Base-by-base conservation (phyloP, 331 rosid genomes). In the Phaseolus coccineus region DNA sequence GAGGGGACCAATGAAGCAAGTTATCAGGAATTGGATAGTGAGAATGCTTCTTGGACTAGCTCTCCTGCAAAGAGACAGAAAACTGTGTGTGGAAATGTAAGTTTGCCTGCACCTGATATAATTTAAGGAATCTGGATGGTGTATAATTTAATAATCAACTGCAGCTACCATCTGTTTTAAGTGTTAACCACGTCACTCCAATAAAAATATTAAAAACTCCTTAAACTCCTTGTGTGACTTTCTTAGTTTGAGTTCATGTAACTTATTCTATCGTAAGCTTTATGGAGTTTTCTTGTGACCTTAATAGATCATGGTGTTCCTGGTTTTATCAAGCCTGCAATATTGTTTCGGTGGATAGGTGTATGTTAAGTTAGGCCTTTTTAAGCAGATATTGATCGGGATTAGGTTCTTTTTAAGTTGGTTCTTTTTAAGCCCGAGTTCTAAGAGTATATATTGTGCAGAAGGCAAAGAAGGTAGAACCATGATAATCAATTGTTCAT, bases 31-130 rank as follows among this genome's bases (percentile, higher is more conserved):
- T 47, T 69, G 69, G 89, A 81, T 25, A 33, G 46, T 3, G 62
- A 59, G 31, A 87, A 76, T 19, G 64, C 82, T 77, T 67, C 83
- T 65, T 73, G 76, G 40, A 70, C 73, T 5, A 78, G 77, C 84
- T 90, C 90, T 79, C 85, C 80, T 28, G 81, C 88, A 59, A 95
- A 95, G 88, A 87, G 88, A 76, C 97, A 88, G 83, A 95, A 85
- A 87, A 82, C 78, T 40, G 8, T 78, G 44, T 37, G 78, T 52
- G 73, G 85, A 59, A 74, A 81, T 73, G 99, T 93, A 76, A 88
- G 89, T 82, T 81, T 80, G 46, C 73, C 27, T 46, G n/a, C 33
- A 48, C 77, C 56, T 69, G 4, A 39, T 58, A 52, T 57, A 25
- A 33, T 85, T 69, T 14, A 27, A 57, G 77, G 68, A 77, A 75